Percentiles rank a stretch among this genome's conserved stretches.
Evolutionary conservation across 495 filamentous ascomycete genomes (phyloP).

Genomic region (Aspergillus panamensis): DNA sequence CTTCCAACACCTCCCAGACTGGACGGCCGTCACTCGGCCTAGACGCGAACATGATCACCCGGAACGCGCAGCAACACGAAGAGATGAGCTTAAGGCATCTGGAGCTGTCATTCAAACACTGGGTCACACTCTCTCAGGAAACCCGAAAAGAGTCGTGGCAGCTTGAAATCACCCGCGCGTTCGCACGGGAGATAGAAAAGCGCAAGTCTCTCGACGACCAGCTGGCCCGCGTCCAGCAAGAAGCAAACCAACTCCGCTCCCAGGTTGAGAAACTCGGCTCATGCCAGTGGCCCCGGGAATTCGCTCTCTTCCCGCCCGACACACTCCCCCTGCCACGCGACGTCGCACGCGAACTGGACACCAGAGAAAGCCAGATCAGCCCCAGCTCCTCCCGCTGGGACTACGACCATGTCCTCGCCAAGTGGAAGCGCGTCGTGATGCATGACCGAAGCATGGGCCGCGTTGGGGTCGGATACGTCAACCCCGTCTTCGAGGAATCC

Average conservation of each 20-base stretch:
- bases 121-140: constrained; percentile 56
- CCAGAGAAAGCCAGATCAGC: constrained; percentile 35
- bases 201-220: constrained; percentile 57
- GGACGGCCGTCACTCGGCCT: constrained; percentile 26
- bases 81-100: constrained; percentile 63
- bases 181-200: constrained; percentile 63
- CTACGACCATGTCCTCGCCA: constrained; percentile 53
- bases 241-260: constrained; percentile 65
- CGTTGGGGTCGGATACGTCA: constrained; percentile 32
- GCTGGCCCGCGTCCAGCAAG: constrained; percentile 61
- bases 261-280: constrained; percentile 66
- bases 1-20: constrained; percentile 21
- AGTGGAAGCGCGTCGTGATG: constrained; percentile 56
- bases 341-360: constrained; percentile 40
- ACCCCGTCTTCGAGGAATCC: constrained; percentile 20
- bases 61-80: constrained; percentile 52
- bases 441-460: constrained; percentile 47
- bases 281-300: constrained; percentile 68
- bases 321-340: constrained; percentile 56
- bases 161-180: constrained; percentile 71
- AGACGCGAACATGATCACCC: constrained; percentile 42
- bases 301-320: constrained; percentile 60
- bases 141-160: constrained; percentile 66
- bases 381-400: constrained; percentile 47
- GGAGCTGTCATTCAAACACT: constrained; percentile 65